These are phyloP conservation scores for Fragaria vesca DNA, from an alignment of 306 rosid genomes.

Conservation along the genomic window DNA sequence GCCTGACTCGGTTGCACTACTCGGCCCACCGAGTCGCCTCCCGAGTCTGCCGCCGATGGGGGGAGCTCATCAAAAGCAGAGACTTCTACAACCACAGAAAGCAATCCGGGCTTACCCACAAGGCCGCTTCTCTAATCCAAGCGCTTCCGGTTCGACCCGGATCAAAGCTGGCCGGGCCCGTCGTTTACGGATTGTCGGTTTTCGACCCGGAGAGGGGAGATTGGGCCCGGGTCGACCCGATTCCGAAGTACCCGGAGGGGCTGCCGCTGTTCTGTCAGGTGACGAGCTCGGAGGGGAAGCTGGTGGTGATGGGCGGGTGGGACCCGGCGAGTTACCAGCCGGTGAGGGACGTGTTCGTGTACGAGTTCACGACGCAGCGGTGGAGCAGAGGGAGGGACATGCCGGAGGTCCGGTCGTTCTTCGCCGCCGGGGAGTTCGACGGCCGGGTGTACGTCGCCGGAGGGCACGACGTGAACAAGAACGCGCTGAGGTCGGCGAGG, in stretches of 20 bases:
- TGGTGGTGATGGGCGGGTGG: constrained; percentile 65
- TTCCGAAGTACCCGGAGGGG: constrained; percentile 49
- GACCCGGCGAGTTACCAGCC: constrained; percentile 50
- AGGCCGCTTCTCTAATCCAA: constrained; percentile 40
- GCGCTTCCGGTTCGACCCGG: constrained; percentile 22
- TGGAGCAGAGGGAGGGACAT: constrained; percentile 45
- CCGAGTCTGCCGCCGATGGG: constrained; percentile 46
- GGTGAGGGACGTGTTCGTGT: constrained; percentile 42
- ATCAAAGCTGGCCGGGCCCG: constrained; percentile 21
- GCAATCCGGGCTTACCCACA: constrained; percentile 35
- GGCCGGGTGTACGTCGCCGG: constrained; percentile 45
- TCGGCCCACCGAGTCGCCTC: constrained; percentile 44
- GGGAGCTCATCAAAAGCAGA: constrained; percentile 30
- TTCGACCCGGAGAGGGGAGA: constrained; percentile 35
- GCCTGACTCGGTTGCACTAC: constrained; percentile 45
- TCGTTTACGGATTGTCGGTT: constrained; percentile 36
- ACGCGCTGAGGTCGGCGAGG: constrained; percentile 45
- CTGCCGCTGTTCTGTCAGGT: constrained; percentile 50
- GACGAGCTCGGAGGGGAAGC: constrained; percentile 48
- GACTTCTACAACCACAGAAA: constrained; percentile 37
- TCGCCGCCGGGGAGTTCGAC: constrained; percentile 36
- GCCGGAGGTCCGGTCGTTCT: constrained; percentile 50
- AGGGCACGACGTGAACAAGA: constrained; percentile 57
- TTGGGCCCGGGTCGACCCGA: constrained; percentile 42
- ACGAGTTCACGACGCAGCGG: constrained; percentile 39